Percentiles rank a stretch among this genome's conserved stretches.
These are phyloP conservation scores for Rubroboletus satanas DNA, from an alignment of 768 basidiomycete species.

Conservation along the genomic window DNA sequence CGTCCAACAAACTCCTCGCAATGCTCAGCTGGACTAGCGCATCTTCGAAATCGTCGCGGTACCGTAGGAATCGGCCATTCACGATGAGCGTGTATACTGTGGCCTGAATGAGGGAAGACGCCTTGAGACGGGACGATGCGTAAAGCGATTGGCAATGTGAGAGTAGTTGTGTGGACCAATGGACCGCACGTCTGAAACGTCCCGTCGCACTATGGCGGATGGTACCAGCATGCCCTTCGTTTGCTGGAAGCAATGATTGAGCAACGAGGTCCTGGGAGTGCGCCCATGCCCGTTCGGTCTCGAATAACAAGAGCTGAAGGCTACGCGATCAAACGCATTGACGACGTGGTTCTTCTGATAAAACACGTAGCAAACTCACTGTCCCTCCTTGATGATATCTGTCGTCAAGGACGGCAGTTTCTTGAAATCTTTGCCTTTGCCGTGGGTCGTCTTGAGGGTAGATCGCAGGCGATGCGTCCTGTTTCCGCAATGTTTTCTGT, in stretches of 20 bases:
- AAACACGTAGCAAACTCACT: constrained; percentile 50
- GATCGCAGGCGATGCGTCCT: constrained; percentile 86
- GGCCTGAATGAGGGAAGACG: constrained; percentile 61
- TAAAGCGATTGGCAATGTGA: constrained; percentile 70
- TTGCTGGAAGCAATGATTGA: constrained; percentile 48
- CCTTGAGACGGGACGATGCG: constrained; percentile 46
- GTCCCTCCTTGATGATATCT: constrained; percentile 77
- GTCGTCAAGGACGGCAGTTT: constrained; percentile 63
- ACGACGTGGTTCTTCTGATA: constrained; percentile 3
- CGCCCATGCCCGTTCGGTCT: constrained; percentile 90
- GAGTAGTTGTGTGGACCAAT: constrained; percentile 74
- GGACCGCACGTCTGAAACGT: constrained; percentile 73
- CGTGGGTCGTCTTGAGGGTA: constrained; percentile 79
- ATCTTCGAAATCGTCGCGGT: constrained; percentile 72
- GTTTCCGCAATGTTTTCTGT: constrained; percentile 92
- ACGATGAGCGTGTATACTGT: constrained; percentile 76
- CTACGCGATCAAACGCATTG: constrained; percentile 35
- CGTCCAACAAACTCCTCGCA: constrained; percentile 69
- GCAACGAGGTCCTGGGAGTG: constrained; percentile 76
- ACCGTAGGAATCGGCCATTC: constrained; percentile 79
- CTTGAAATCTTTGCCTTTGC: constrained; percentile 89
- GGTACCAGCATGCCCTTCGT: constrained; percentile 48
- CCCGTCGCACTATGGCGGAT: constrained; percentile 73
- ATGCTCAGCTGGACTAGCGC: constrained; percentile 73
- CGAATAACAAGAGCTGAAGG: constrained; percentile 80